These are phyloP conservation scores for Stachybotrys elegans DNA, from an alignment of 2,329 filamentous ascomycete genomes.

Conservation along the genomic window DNA sequence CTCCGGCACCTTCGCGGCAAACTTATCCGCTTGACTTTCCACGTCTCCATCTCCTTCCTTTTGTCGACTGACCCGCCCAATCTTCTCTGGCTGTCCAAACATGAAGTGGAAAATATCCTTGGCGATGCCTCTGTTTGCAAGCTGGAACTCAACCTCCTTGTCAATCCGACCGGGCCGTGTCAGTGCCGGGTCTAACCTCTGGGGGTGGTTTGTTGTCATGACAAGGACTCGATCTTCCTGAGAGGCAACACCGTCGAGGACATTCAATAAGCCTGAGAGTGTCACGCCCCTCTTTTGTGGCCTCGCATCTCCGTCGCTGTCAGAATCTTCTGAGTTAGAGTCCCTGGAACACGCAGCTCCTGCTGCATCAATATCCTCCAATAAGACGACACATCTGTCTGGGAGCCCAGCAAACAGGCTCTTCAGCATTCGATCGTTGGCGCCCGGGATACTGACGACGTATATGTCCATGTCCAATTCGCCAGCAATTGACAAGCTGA, in stretches of 20 bases:
- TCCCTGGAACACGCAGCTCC: conserved; percentile 10
- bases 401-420: conserved; percentile 25
- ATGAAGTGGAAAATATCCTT: conserved; percentile 9
- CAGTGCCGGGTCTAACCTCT: conserved; percentile 16
- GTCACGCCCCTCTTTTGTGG: conserved; percentile 7
- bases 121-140: conserved; percentile 3
- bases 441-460: conserved; percentile 24
- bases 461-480: conserved; percentile 31
- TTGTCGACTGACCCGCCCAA: conserved; percentile 3
- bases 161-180: conserved; percentile 46
- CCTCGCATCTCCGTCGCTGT: conserved; percentile 7
- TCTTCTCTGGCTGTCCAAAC: too few species aligned
- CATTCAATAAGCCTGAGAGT: conserved; percentile 16
- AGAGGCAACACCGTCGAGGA: conserved; percentile 14
- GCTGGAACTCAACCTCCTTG: conserved; percentile 39
- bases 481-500: conserved; percentile 29
- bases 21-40: conserved; percentile 20
- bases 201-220: conserved; percentile 18
- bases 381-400: conserved; percentile 28
- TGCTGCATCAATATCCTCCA: conserved; percentile 33
- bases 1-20: conserved; percentile 37
- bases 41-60: neutral
- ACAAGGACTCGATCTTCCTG: conserved; percentile 16
- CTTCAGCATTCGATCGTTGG: conserved; percentile 23
- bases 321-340: conserved; percentile 8